These are phyloP conservation scores for Cystobasidium onofrii DNA, from an alignment of 768 basidiomycete species.

Conservation along the genomic window DNA sequence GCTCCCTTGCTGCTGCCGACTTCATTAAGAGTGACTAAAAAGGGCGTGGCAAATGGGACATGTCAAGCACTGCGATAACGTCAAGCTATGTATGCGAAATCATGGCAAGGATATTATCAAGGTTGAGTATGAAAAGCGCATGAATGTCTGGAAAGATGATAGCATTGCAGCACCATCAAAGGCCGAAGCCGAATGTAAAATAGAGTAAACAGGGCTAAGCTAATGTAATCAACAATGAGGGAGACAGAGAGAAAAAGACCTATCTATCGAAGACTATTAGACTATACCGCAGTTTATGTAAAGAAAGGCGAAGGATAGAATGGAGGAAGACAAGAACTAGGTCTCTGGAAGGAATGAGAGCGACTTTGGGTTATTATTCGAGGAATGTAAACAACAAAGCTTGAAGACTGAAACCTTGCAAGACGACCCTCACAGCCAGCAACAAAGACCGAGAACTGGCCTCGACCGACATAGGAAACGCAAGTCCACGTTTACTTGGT, in stretches of 20 bases:
- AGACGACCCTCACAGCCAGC: no score
- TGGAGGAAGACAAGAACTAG: background rate
- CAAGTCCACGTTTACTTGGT: conserved; percentile 14
- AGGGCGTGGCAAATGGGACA: no score
- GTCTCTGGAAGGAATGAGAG: background rate
- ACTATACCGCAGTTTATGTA: background rate
- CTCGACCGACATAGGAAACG: background rate
- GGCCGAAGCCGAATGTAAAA: background rate
- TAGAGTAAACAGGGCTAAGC: background rate
- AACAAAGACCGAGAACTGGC: no score
- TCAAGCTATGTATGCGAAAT: no score
- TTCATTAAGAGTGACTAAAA: no score
- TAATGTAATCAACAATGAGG: conserved; percentile 1
- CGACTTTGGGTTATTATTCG: background rate
- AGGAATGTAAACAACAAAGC: conserved; percentile 1
- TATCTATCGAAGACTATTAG: background rate
- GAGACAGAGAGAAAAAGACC: background rate
- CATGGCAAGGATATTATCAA: no score
- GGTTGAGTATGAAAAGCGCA: no score
- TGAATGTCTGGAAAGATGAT: background rate
- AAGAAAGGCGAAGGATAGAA: conserved; percentile 4
- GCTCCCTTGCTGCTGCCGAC: no score
- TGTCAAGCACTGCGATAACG: no score
- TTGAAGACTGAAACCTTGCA: background rate
- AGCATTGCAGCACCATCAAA: background rate